Conservation (phyloP, 345 rosid genomes). For the Conringia planisiliqua region DNA sequence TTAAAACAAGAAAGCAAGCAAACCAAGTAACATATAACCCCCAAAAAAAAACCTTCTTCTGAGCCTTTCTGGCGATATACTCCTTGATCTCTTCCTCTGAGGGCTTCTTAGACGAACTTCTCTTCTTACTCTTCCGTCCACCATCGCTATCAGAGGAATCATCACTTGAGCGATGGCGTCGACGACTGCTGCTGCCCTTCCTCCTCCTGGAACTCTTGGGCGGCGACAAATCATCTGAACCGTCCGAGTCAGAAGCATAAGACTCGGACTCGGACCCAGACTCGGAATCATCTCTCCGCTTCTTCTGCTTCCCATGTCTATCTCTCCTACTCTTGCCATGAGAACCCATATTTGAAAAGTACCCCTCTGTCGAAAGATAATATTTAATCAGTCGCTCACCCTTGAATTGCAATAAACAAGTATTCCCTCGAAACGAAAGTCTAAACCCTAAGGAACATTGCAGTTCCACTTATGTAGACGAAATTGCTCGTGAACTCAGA, state of each 20-base stretch:
- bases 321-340: slow-evolving; percentile 25
- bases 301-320: neutral
- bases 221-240: slow-evolving; percentile 29
- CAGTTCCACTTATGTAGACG: neutral
- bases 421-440: neutral
- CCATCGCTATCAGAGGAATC: slow-evolving; percentile 39
- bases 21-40: neutral
- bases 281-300: slow-evolving; percentile 31
- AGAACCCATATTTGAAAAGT: slow-evolving; percentile 17
- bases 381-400: neutral
- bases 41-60: slow-evolving; percentile 54
- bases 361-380: neutral
- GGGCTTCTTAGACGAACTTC: slow-evolving; percentile 40
- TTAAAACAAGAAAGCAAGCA: neutral
- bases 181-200: slow-evolving; percentile 32
- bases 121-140: slow-evolving; percentile 45
- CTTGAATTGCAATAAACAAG: neutral
- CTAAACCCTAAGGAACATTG: neutral
- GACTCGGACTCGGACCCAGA: slow-evolving; percentile 38
- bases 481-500: neutral
- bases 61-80: slow-evolving; percentile 74
- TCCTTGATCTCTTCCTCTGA: slow-evolving; percentile 67
- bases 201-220: slow-evolving; percentile 39
- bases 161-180: slow-evolving; percentile 22
- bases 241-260: slow-evolving; percentile 28